phyloP scores from a whole-genome alignment of 2,329 filamentous ascomycete genomes.

The Scedosporium apiospermum region DNA sequence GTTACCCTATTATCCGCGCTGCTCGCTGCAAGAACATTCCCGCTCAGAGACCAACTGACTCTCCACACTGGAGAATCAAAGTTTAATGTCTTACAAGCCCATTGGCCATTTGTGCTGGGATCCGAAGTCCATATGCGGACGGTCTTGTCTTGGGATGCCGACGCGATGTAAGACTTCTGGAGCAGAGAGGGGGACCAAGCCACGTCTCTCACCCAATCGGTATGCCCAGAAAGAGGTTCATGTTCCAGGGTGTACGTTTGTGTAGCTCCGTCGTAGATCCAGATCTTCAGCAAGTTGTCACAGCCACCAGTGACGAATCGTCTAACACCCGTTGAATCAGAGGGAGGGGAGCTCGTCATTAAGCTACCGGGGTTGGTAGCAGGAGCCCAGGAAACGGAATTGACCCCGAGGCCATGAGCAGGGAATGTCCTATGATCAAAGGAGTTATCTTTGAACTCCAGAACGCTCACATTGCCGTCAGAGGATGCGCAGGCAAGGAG shows the following conservation, averaged over 20 bases:
- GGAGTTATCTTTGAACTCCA: slow-evolving; percentile 94
- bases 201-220: slow-evolving; percentile 95
- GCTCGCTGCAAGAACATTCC: slow-evolving; percentile 89
- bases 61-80: slow-evolving; percentile 91
- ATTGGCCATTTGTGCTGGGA: slow-evolving; percentile 53
- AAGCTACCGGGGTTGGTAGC: slow-evolving; percentile 75
- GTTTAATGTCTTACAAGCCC: slow-evolving; percentile 75
- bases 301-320: slow-evolving; percentile 92
- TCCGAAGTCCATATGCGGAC: slow-evolving; percentile 94
- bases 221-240: slow-evolving; percentile 66
- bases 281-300: slow-evolving; percentile 90
- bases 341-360: slow-evolving; percentile 58
- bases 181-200: slow-evolving; percentile 94
- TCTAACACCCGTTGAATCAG: slow-evolving; percentile 54
- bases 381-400: slow-evolving; percentile 92
- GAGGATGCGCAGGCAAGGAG: slow-evolving; percentile 89
- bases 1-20: slow-evolving; percentile 95
- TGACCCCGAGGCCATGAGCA: slow-evolving; percentile 89
- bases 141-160: slow-evolving; percentile 91
- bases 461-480: slow-evolving; percentile 84
- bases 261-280: slow-evolving; percentile 63
- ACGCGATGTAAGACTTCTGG: slow-evolving; percentile 93
- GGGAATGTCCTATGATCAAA: slow-evolving; percentile 86
- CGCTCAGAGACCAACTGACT: slow-evolving; percentile 95
- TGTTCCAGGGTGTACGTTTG: slow-evolving; percentile 53